phyloP scores from a whole-genome alignment of 495 filamentous ascomycete species.

The Trypethelium eluteriae region DNA sequence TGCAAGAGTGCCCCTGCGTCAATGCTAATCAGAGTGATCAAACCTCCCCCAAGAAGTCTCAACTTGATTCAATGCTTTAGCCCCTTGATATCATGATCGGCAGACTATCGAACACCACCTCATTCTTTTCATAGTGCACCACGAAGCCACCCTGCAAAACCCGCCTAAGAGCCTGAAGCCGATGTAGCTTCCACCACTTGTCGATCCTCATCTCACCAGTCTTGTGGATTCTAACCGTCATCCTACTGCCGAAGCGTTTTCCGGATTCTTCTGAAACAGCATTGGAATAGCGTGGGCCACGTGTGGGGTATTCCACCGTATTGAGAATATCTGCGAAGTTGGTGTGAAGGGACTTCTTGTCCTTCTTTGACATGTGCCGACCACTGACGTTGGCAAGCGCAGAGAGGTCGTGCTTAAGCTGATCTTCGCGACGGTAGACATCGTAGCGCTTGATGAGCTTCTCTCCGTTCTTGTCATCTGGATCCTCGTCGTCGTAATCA shows the following conservation, averaged over 20 bases:
- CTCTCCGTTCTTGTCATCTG: slow-evolving; percentile 21
- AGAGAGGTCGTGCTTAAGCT: slow-evolving; percentile 44
- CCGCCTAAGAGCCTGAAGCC: slow-evolving; percentile 67
- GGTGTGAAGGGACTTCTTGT: slow-evolving; percentile 66
- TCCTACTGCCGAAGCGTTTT: slow-evolving; percentile 64
- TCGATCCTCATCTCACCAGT: slow-evolving; percentile 72
- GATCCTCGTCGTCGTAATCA: slow-evolving; percentile 26
- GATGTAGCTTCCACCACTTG: slow-evolving; percentile 81
- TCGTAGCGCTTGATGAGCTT: slow-evolving; percentile 48
- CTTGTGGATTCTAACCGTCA: slow-evolving; percentile 67
- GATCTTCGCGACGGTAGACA: slow-evolving; percentile 36
- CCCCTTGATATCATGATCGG: slow-evolving; percentile 35
- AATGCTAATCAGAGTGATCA: not conserved
- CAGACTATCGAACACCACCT: slow-evolving; percentile 67
- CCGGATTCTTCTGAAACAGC: slow-evolving; percentile 68
- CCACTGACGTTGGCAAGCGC: slow-evolving; percentile 53
- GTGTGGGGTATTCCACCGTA: slow-evolving; percentile 69
- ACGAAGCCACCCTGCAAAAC: slow-evolving; percentile 73
- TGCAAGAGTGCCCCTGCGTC: no score
- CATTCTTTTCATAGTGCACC: slow-evolving; percentile 73
- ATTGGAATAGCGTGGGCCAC: slow-evolving; percentile 62
- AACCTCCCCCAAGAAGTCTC: not conserved
- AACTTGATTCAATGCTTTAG: not conserved
- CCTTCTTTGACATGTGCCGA: slow-evolving; percentile 68
- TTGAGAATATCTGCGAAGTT: slow-evolving; percentile 78